Evolutionary conservation across 192 early-diverging fungal species (phyloP).

Genomic region (Podila verticillata): DNA sequence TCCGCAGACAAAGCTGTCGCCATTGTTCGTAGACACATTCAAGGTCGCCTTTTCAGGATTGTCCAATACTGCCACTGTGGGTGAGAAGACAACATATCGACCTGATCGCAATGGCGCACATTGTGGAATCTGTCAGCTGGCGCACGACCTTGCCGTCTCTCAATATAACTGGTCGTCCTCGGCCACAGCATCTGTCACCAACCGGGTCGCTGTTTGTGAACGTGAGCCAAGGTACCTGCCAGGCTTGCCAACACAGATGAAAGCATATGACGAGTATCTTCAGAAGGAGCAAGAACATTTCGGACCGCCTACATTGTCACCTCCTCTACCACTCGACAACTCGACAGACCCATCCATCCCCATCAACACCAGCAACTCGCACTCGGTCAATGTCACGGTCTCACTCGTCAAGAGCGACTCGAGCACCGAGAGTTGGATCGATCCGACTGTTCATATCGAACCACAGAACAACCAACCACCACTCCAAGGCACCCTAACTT

Average conservation of each 20-base stretch:
- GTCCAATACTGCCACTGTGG: not conserved
- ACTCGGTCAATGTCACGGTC: slow-evolving; percentile 13
- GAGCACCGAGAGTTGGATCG: not conserved
- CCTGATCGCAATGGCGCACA: slow-evolving; percentile 11
- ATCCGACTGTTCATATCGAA: not conserved
- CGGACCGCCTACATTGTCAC: not conserved
- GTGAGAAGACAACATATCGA: not conserved
- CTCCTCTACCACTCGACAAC: not conserved
- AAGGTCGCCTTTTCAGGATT: not conserved
- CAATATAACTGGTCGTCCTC: slow-evolving; percentile 9
- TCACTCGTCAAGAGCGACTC: not conserved
- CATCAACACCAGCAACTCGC: not conserved
- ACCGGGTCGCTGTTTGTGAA: slow-evolving; percentile 2
- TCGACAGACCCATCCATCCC: not conserved
- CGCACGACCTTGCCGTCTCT: slow-evolving; percentile 6
- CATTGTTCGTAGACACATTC: not conserved
- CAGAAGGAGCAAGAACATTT: slow-evolving; percentile 2
- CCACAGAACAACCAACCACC: not conserved
- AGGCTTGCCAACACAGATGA: slow-evolving; percentile 17
- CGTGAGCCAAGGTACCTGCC: slow-evolving; percentile 11
- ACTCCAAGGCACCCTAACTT: not conserved
- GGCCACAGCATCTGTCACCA: not conserved
- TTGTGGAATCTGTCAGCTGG: slow-evolving; percentile 27
- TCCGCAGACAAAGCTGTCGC: not conserved
- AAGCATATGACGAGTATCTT: slow-evolving; percentile 17